These are phyloP conservation scores for Tribonema minus DNA, from an alignment of 108 stramenopile species.

Conservation along the genomic window DNA sequence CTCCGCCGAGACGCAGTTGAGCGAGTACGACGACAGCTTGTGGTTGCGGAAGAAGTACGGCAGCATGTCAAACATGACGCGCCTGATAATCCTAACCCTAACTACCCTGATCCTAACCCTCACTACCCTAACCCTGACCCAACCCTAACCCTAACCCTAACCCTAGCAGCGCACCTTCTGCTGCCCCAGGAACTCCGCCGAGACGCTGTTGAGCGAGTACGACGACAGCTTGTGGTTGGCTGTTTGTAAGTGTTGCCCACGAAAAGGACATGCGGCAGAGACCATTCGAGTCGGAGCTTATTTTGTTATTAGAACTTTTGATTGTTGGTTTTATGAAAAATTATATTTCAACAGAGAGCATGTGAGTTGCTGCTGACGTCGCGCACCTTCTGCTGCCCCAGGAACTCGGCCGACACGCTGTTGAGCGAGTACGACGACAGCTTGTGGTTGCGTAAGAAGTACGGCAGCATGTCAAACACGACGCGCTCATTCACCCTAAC, in stretches of 20 bases:
- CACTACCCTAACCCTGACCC: too few relatives aligned
- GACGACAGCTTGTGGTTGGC: slow-evolving; percentile 97
- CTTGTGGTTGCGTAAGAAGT: slow-evolving; percentile 99
- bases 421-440: slow-evolving; percentile 89
- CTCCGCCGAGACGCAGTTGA: slow-evolving; percentile 96
- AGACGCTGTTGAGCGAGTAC: slow-evolving; percentile 90
- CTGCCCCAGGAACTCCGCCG: slow-evolving; percentile 89
- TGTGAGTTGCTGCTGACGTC: too few relatives aligned
- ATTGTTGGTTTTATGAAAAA: too few relatives aligned
- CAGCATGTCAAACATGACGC: slow-evolving; percentile 97
- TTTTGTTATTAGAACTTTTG: too few relatives aligned
- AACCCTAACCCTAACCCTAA: too few relatives aligned
- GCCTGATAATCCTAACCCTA: slow-evolving; percentile 88
- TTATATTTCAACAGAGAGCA: too few relatives aligned
- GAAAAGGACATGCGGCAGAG: too few relatives aligned
- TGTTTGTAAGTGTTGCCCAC: too few relatives aligned
- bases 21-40: slow-evolving; percentile 87
- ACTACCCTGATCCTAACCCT: too few relatives aligned
- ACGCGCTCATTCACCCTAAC: slow-evolving; percentile 92
- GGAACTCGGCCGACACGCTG: slow-evolving; percentile 92
- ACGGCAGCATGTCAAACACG: slow-evolving; percentile 96
- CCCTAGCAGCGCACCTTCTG: too few relatives aligned
- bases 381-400: slow-evolving; percentile 96
- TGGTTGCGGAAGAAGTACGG: slow-evolving; percentile 99
- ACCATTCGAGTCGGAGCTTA: too few relatives aligned